Evolutionary conservation across 257 asterid genomes (phyloP), one percentile per base, ranked within the genome.

Genomic region (Buddleja alternifolia): DNA sequence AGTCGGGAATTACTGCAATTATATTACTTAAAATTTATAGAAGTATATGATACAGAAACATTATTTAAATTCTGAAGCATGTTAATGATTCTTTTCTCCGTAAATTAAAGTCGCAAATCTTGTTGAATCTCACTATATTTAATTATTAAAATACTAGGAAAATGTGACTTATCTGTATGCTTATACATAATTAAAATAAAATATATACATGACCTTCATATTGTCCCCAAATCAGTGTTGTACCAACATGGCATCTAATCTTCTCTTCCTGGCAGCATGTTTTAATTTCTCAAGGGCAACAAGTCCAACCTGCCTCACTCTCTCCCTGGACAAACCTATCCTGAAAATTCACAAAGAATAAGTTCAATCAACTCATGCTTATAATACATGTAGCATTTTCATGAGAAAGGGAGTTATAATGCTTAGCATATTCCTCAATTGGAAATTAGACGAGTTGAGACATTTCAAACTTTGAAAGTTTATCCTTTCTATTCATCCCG

Each of bases 261-360:
- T 81, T 72, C 80, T 83, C 54, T 75, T 87, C 82, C 91, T 81
- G 12, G 99, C 97, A 66, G 96, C 96, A 73, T 80, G 86, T 77
- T 90, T 93, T 80, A 93, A 78, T 79, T 90, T 90, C 95, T 93
- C 97, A 14, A 90, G 82, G 8, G 99, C 95, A 50, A 90, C 96
- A 14, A 90, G 95, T 40, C 99, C 99, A 46, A 93, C 95, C 84
- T 93, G 97, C 83, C 99, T 83, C 19, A 88, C 97, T 80, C 99
- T 85, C 83, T 93, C 99, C 70, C 99, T 80, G 0, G 99, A 93
- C 82, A 93, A 80, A 62, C 99, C 96, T 32, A 93, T 93, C 85
- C 99, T 93, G 97, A 76, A 76, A 74, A 23, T 36, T 46, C 41
- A 44, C 6, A 63, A 46, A 12, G 2, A 39, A 14, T 10, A 24